Evolutionary conservation across 2,329 filamentous ascomycete species (phyloP).

Genomic region (Alternaria solani): DNA sequence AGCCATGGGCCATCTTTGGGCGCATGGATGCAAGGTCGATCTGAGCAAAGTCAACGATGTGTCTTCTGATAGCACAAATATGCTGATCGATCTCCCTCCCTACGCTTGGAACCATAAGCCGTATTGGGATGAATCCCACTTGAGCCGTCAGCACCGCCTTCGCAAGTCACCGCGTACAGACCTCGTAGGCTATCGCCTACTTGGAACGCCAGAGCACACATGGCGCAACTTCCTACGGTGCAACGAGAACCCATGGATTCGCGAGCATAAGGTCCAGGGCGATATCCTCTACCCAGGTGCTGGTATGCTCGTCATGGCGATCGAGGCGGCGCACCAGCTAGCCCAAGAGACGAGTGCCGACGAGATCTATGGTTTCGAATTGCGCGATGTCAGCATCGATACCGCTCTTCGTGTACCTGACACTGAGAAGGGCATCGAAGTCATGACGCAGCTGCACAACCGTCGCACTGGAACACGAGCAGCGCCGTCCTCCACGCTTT

Average conservation of each 20-base stretch:
- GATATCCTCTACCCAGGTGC: slow-evolving; percentile 56
- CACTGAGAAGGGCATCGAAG: slow-evolving; percentile 14
- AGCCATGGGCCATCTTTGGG: slow-evolving; percentile 12
- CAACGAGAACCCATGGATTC: slow-evolving; percentile 21
- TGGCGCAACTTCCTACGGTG: slow-evolving; percentile 21
- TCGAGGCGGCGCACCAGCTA: slow-evolving; percentile 20
- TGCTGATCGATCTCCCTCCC: slow-evolving; percentile 7
- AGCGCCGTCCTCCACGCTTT: slow-evolving; percentile 12
- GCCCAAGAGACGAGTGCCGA: slow-evolving; percentile 5
- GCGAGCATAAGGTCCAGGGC: slow-evolving; percentile 22
- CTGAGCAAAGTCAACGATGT: slow-evolving; percentile 3
- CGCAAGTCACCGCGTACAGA: slow-evolving; percentile 9
- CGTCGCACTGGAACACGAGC: slow-evolving; percentile 12
- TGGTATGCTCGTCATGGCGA: slow-evolving; percentile 54
- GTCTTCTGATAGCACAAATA: background rate
- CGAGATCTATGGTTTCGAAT: slow-evolving; percentile 4
- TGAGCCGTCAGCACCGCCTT: slow-evolving; percentile 10
- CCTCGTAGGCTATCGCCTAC: slow-evolving; percentile 13
- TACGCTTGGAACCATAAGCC: slow-evolving; percentile 15
- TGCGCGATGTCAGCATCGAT: slow-evolving; percentile 12
- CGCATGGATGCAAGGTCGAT: slow-evolving; percentile 8
- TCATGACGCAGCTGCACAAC: slow-evolving; percentile 15
- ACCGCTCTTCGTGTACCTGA: slow-evolving; percentile 12
- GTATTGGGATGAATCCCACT: slow-evolving; percentile 9
- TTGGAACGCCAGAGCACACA: slow-evolving; percentile 6